Percentiles rank a stretch among this genome's conserved stretches.
Evolutionary conservation across 176 grass and related monocot species (phyloP).

Genomic region (Rhynchospora pubera): DNA sequence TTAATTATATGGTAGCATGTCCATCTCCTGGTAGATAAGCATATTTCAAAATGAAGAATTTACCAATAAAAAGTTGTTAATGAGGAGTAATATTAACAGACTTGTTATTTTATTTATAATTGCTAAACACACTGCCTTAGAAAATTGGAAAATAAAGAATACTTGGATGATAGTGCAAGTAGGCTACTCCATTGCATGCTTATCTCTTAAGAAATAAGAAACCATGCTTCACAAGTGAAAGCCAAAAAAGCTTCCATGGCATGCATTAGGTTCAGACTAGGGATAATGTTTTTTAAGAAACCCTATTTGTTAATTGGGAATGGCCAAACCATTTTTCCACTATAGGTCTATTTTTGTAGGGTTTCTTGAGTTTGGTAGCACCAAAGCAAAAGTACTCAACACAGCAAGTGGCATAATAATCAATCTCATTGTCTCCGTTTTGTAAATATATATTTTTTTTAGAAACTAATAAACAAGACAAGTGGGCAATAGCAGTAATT

Average conservation of each 20-base stretch:
- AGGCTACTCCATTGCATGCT: slow-evolving; percentile 24
- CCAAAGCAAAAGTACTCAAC: not conserved
- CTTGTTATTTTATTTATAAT: not conserved
- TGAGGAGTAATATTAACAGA: slow-evolving; percentile 18
- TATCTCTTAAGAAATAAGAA: slow-evolving; percentile 42
- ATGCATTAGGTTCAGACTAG: slow-evolving; percentile 22
- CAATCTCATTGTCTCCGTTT: not conserved
- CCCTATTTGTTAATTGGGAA: slow-evolving; percentile 5
- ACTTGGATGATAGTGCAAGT: slow-evolving; percentile 18
- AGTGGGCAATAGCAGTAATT: not conserved
- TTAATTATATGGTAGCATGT: slow-evolving; percentile 15
- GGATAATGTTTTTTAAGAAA: slow-evolving; percentile 24
- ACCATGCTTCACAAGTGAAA: slow-evolving; percentile 15
- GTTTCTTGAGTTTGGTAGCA: not conserved
- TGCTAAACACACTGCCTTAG: slow-evolving; percentile 14
- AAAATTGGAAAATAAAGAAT: slow-evolving; percentile 23
- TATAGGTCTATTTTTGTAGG: slow-evolving; percentile 9
- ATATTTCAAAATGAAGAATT: not conserved
- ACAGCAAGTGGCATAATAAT: slow-evolving; percentile 14
- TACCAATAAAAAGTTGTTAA: not conserved
- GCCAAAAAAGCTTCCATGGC: slow-evolving; percentile 12
- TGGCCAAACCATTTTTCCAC: slow-evolving; percentile 2
- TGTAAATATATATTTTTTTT: not conserved
- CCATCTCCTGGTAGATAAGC: slow-evolving; percentile 28
- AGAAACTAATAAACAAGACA: not conserved